These are phyloP conservation scores for Arabidopsis suecica DNA, from an alignment of 345 rosid genomes.

Conservation along the genomic window DNA sequence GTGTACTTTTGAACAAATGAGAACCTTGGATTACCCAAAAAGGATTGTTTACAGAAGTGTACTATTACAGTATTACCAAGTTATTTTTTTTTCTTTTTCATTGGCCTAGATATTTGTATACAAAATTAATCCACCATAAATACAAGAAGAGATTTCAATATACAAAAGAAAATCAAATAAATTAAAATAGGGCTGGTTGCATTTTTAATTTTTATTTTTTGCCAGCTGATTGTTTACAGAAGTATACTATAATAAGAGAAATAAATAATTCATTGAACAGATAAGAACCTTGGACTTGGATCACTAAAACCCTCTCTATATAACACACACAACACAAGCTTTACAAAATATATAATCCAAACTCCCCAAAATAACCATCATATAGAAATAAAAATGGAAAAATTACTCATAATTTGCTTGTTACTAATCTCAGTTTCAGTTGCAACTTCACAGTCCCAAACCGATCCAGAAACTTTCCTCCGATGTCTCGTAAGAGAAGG, in stretches of 20 bases:
- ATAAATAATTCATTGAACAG: neutral
- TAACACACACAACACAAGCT: neutral
- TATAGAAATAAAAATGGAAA: constrained; percentile 7
- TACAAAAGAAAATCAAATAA: neutral
- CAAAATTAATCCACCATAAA: neutral
- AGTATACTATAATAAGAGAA: neutral
- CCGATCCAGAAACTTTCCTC: constrained; percentile 16
- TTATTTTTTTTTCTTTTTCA: neutral
- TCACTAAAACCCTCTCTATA: constrained; percentile 2
- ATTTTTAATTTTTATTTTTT: neutral
- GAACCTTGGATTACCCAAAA: neutral
- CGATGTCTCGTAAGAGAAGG: constrained; percentile 23
- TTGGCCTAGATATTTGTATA: neutral
- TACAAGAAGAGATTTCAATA: neutral
- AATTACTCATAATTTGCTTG: neutral
- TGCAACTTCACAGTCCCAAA: constrained; percentile 32
- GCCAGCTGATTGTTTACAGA: neutral
- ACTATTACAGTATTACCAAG: neutral
- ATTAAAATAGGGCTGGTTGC: neutral
- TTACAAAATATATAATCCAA: neutral
- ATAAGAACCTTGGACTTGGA: neutral
- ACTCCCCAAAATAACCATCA: neutral
- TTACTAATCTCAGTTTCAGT: constrained; percentile 9
- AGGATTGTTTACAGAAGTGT: neutral
- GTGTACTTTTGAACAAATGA: neutral